Evolutionary conservation across 2,329 filamentous ascomycete species (phyloP), one percentile per base, ranked within the genome.

Genomic region (Aureobasidium sp.): DNA sequence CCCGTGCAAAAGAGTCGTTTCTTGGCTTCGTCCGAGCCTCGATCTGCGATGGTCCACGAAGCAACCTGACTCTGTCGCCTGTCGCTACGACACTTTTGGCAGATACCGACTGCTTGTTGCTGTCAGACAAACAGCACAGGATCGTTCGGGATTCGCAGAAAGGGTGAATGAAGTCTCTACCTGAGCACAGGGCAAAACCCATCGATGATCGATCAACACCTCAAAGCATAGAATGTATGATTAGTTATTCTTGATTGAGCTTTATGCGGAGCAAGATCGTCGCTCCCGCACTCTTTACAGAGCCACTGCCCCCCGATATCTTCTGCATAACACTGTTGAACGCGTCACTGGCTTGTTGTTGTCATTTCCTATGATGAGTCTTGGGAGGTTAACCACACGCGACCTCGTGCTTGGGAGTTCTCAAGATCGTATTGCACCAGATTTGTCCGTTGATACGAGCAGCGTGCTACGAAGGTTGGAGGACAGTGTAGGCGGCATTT

Each of bases 111-210:
- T 17, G 40, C 41, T 44, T 44, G 17, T n/a, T 14, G 14, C 11
- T 11, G 27, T 6, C 27, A 6, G 27, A 29, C 27, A 6, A 6
- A 29, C 16, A 22, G 12, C 17, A 34, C 41, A 39, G 45, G n/a
- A 27, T 34, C 14, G 14, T 35, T n/a, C n/a, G n/a, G n/a, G n/a
- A n/a, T n/a, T n/a, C 25, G 21, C n/a, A 47, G 32, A 29, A 48
- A 30, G 34, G n/a, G 32, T 5, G 6, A 49, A 49, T 8, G 34
- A 38, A 49, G 34, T 27, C n/a, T 49, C 45, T 49, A 25, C 25
- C 19, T 37, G 37, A 51, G 48, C 48, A 51, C 48, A 41, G 48
- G 48, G 48, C 48, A 41, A 29, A 40, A 25, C 14, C 21, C 44
- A 50, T 50, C 47, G 34, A 35, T 50, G 47, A 50, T 50, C 32